Evolutionary conservation across 345 rosid genomes (phyloP), one percentile per base, ranked within the genome.

Genomic region (Moricandia moricandioides): DNA sequence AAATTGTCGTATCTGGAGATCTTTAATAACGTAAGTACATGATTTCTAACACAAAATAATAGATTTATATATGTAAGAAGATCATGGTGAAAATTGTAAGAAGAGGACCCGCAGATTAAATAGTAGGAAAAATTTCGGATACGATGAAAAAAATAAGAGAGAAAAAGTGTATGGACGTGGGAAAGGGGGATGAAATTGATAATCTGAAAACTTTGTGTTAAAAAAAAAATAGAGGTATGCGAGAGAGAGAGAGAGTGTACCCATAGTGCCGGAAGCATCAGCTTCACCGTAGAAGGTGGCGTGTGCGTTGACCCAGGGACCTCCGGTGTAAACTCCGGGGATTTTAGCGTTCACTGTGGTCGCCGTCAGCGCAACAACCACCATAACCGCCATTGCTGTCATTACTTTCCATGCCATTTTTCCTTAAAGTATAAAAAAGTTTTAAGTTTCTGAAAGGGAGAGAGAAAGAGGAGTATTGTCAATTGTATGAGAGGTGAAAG

Each of bases 231-330:
- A 5, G 6, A n/a, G 52, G 52, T n/a, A 16, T 47, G 17, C 6
- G 52, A 29, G 31, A 6, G 52, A 47, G 52, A n/a, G 52, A 29
- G 31, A 6, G 52, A 47, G 52, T 49, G 24, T 89, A 91, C 97
- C 94, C 97, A 88, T 88, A 51, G 97, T 92, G 70, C 97, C 97
- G 4, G 93, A 86, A 76, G 96, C 96, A 63, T 92, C 97, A 27
- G 83, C 65, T 1, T 84, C 94, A 5, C 97, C 97, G 55, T 92
- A 92, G 84, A 92, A 92, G 52, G 97, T 90, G 59, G 97, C 97
- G 67, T 92, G 97, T 17, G 97, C 96, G 6, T 56, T 76, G 56
- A 81, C 60, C 97, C 97, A 92, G 0, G 79, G 58, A 3, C 90
- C 91, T 5, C 92, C 96, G 13, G 75, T 7, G 87, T 84, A 92